Base-by-base conservation (phyloP, 1,284 basidiomycete species). In the Cryptococcus hybrid region DNA sequence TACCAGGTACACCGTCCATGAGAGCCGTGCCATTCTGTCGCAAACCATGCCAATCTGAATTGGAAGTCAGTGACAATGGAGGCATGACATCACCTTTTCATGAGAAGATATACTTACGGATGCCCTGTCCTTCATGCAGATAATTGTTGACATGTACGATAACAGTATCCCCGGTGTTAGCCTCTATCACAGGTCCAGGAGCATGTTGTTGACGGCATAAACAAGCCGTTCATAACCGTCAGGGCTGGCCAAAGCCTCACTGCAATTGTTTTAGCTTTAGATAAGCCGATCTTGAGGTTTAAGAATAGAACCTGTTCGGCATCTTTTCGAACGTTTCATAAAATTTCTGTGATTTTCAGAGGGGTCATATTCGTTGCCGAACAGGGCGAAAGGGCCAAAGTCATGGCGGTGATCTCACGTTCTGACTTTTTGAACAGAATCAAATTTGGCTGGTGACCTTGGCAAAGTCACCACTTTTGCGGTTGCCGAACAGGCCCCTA, bases 41-140 rank as follows among this genome's bases (percentile, higher is more conserved):
- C 39, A 73, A 65, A 9, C 71, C 71, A 48, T 73, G 71, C 69
- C 69, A 73, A 54, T 73, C 66, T 67, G 47, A 12, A 5, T 18
- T 8, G 15, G 12, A 8, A 18, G n/a, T 8, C 37, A 24, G 13
- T 42, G 36, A 11, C 12, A 5, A 35, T 34, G 12, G 3, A 15
- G 30, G 36, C 24, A 36, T 7, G 8, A 46, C 3, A 34, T 13
- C 15, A 30, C 18, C 5, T 24, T 37, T 7, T 18, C n/a, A 34
- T 30, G 30, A 7, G 11, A 43, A 6, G 18, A 18, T 24, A 43
- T 2, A 58, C 63, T 53, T 42, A 67, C 66, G 69, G 18, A 73
- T 61, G 8, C 61, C 47, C 52, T 65, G 65, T 4, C 58, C 61
- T 5, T 54, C 57, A 44, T 63, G 58, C 5, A 73, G 64, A 37